Conservation (phyloP, 306 rosid species). For the Oemleria cerasiformis region DNA sequence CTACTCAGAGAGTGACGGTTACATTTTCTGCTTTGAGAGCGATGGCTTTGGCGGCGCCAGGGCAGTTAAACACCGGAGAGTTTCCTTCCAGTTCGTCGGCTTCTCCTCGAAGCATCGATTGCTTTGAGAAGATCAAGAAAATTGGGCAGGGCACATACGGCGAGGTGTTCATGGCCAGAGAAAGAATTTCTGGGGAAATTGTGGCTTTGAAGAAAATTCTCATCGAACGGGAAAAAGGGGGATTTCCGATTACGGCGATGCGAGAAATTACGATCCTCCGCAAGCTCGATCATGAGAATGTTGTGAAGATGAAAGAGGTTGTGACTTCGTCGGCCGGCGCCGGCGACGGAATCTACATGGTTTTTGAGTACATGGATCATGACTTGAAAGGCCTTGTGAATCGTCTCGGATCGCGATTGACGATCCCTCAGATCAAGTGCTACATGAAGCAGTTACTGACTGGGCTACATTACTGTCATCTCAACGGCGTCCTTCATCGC, state of each 20-base stretch:
- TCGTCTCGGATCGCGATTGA: slow-evolving; percentile 66
- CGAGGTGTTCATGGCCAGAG: slow-evolving; percentile 74
- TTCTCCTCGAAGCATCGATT: slow-evolving; percentile 22
- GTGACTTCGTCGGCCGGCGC: slow-evolving; percentile 63
- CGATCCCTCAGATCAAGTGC: slow-evolving; percentile 76
- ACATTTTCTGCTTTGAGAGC: not conserved
- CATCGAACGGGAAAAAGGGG: slow-evolving; percentile 73
- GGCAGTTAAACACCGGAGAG: slow-evolving; percentile 21
- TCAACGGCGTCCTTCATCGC: slow-evolving; percentile 68
- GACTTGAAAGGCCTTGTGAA: slow-evolving; percentile 73
- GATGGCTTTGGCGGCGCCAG: slow-evolving; percentile 19
- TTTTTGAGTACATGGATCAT: slow-evolving; percentile 81
- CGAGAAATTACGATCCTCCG: slow-evolving; percentile 68
- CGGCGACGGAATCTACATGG: slow-evolving; percentile 73
- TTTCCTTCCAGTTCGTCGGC: slow-evolving; percentile 13
- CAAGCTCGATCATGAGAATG: slow-evolving; percentile 66
- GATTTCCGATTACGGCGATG: slow-evolving; percentile 79
- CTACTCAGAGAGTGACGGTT: too few relatives aligned
- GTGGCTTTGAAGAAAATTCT: slow-evolving; percentile 76
- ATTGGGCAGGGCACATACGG: slow-evolving; percentile 32
- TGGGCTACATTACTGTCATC: slow-evolving; percentile 72
- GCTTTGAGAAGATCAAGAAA: slow-evolving; percentile 25
- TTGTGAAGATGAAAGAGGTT: slow-evolving; percentile 66
- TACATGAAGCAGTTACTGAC: slow-evolving; percentile 70
- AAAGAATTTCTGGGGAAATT: slow-evolving; percentile 61